phyloP scores from a whole-genome alignment of 1,284 basidiomycete species.

The Leccinum laetum region DNA sequence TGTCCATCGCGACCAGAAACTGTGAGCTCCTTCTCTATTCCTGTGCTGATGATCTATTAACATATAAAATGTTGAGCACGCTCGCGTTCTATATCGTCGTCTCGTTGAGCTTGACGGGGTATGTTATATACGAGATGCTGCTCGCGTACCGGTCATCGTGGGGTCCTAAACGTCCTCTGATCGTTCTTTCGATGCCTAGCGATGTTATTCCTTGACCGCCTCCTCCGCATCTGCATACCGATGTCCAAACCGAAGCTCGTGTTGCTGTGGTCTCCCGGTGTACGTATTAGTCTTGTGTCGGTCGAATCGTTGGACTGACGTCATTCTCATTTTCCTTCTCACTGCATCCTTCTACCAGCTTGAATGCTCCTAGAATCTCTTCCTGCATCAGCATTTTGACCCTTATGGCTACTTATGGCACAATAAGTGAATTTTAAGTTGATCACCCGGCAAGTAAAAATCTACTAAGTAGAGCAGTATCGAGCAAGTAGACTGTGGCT shows the following conservation, averaged over 20 bases:
- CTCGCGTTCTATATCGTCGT: slow-evolving; percentile 31
- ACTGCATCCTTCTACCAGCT: neutral
- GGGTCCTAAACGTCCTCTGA: too few species aligned
- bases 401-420: too few species aligned
- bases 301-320: neutral
- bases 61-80: slow-evolving; percentile 31
- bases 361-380: too few species aligned
- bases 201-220: slow-evolving; percentile 9
- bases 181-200: neutral
- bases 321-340: neutral
- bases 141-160: slow-evolving; percentile 27
- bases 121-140: slow-evolving; percentile 30
- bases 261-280: slow-evolving; percentile 36
- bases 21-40: slow-evolving; percentile 30
- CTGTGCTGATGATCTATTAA: neutral
- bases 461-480: too few species aligned
- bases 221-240: slow-evolving; percentile 19
- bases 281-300: slow-evolving; percentile 9
- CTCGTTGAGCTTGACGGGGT: slow-evolving; percentile 28
- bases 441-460: too few species aligned
- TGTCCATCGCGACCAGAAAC: slow-evolving; percentile 38
- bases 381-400: too few species aligned
- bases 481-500: too few species aligned
- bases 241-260: slow-evolving; percentile 16
- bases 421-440: too few species aligned